phyloP scores from a whole-genome alignment of 2,329 filamentous ascomycete species.

The Simplicillium aogashimaense region DNA sequence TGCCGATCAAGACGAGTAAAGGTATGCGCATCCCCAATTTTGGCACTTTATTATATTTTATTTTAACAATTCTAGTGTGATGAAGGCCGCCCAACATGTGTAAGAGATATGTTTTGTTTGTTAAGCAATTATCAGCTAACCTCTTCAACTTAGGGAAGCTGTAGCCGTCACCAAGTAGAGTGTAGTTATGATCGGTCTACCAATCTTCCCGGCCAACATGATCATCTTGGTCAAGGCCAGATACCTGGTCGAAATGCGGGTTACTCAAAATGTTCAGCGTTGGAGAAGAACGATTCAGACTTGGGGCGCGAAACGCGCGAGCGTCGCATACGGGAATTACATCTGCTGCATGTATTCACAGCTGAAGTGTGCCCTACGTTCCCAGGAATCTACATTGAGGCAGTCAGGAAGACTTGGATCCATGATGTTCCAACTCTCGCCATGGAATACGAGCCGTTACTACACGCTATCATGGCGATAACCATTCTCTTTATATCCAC shows the following conservation, averaged over 20 bases:
- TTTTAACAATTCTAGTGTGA: constrained; percentile 9
- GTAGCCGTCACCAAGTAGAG: constrained; percentile 10
- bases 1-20: constrained; percentile 17
- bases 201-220: not conserved
- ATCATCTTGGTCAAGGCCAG: not conserved
- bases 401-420: constrained; percentile 11
- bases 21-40: constrained; percentile 4
- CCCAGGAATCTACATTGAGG: constrained; percentile 9
- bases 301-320: constrained; percentile 7
- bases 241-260: not conserved
- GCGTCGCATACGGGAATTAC: constrained; percentile 13
- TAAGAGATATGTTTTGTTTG: constrained; percentile 4
- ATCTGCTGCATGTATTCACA: constrained; percentile 12
- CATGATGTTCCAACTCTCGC: constrained; percentile 11
- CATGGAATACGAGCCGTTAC: constrained; percentile 12
- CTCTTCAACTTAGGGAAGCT: constrained; percentile 8
- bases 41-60: too few relatives aligned
- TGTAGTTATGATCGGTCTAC: constrained; percentile 11
- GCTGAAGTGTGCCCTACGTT: constrained; percentile 9
- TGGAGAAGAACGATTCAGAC: not conserved
- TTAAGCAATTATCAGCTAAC: not conserved
- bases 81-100: constrained; percentile 12
- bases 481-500: constrained; percentile 10
- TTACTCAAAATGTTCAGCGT: not conserved
- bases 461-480: constrained; percentile 13